Conservation (phyloP, 2,329 filamentous ascomycete genomes). For the Samsoniella hepiali region DNA sequence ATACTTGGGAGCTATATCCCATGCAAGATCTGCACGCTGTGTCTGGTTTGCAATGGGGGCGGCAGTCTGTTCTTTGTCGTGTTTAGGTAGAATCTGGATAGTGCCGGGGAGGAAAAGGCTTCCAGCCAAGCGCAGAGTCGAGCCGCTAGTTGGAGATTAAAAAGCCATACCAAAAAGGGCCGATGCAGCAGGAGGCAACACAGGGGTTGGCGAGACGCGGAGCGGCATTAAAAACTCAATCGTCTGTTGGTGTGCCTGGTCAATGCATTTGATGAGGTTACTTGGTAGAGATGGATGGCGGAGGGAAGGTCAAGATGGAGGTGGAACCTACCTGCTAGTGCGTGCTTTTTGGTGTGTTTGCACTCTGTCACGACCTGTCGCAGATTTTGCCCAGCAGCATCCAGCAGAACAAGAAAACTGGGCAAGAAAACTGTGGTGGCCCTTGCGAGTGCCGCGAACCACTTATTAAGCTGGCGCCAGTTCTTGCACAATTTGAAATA, state of each 20-base stretch:
- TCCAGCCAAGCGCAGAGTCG: conserved; percentile 7
- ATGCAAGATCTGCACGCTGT: neutral
- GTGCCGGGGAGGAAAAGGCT: neutral
- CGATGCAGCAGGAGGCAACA: neutral
- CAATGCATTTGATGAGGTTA: conserved; percentile 1
- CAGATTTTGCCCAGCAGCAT: neutral
- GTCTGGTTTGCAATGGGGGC: neutral
- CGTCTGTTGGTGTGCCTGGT: conserved; percentile 12
- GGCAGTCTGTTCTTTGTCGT: neutral
- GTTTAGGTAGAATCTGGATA: neutral
- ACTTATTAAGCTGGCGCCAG: neutral
- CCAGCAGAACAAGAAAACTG: neutral
- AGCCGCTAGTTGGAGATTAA: neutral
- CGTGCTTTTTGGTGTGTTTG: conserved; percentile 10
- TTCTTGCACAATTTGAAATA: neutral
- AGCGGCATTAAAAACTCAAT: neutral
- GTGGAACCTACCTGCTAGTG: conserved; percentile 8
- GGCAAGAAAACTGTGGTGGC: neutral
- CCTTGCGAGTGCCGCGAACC: neutral
- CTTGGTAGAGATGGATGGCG: conserved; percentile 1
- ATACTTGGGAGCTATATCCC: neutral
- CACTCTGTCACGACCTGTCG: neutral
- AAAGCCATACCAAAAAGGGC: conserved; percentile 1
- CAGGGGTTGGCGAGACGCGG: neutral
- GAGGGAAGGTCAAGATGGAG: conserved; percentile 5